Evolutionary conservation across 768 basidiomycete species (phyloP).

Genomic region (Russula olivacea): DNA sequence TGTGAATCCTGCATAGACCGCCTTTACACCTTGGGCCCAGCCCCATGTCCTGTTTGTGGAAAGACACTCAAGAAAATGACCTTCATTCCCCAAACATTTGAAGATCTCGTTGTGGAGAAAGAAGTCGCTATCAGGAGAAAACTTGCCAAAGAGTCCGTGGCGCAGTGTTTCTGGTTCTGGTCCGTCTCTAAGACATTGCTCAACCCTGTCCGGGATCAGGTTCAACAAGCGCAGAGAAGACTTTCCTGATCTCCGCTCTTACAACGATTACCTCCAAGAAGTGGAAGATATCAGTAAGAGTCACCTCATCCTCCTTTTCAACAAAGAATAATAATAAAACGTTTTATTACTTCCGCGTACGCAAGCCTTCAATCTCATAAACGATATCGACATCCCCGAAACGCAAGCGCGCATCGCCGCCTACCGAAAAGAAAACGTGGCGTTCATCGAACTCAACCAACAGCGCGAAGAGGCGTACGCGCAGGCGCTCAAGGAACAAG

Average conservation of each 20-base stretch:
- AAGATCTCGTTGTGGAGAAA: constrained; percentile 88
- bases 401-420: constrained; percentile 80
- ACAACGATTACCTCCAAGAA: constrained; percentile 95
- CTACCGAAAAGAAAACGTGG: constrained; percentile 76
- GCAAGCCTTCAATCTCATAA: constrained; percentile 86
- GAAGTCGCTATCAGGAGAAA: constrained; percentile 86
- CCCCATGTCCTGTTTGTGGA: constrained; percentile 91
- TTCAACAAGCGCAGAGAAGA: constrained; percentile 94
- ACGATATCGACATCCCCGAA: constrained; percentile 70
- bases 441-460: constrained; percentile 75
- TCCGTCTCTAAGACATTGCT: neutral
- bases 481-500: constrained; percentile 66
- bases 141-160: constrained; percentile 78
- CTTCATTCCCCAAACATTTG: constrained; percentile 94
- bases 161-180: neutral
- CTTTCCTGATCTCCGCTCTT: constrained; percentile 69
- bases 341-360: neutral
- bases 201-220: constrained; percentile 36
- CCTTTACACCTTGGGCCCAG: constrained; percentile 90
- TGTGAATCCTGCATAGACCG: constrained; percentile 99
- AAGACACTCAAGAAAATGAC: constrained; percentile 84
- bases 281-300: constrained; percentile 83
- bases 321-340: neutral
- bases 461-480: constrained; percentile 76
- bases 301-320: neutral